phyloP scores from a whole-genome alignment of 345 rosid species.

The Aquilaria malaccensis region DNA sequence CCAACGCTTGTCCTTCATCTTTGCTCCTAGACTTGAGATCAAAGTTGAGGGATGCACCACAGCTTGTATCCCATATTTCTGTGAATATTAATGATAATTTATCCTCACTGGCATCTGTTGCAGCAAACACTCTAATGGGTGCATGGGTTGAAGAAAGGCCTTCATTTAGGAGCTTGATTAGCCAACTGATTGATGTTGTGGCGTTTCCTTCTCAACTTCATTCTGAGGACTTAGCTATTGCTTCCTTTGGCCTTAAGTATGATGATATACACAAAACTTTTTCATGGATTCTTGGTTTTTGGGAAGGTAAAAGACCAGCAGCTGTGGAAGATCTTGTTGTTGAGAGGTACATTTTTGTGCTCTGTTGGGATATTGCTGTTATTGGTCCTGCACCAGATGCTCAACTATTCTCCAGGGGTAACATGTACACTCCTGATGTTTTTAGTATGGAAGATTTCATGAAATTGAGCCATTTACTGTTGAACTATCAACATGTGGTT shows the following conservation, averaged over 20 bases:
- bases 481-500: slow-evolving; percentile 32
- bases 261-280: slow-evolving; percentile 44
- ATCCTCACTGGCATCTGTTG: slow-evolving; percentile 62
- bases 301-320: slow-evolving; percentile 70
- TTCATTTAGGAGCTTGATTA: slow-evolving; percentile 34
- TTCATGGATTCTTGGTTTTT: slow-evolving; percentile 57
- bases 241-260: slow-evolving; percentile 42
- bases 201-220: slow-evolving; percentile 48
- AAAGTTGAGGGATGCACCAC: slow-evolving; percentile 69
- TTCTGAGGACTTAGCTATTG: slow-evolving; percentile 41
- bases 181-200: slow-evolving; percentile 65
- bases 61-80: slow-evolving; percentile 31
- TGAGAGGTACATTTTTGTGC: slow-evolving; percentile 82
- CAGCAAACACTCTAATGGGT: slow-evolving; percentile 42
- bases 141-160: slow-evolving; percentile 59
- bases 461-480: slow-evolving; percentile 49
- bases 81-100: slow-evolving; percentile 39
- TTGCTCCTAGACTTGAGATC: slow-evolving; percentile 62
- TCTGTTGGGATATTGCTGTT: slow-evolving; percentile 73
- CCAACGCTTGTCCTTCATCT: slow-evolving; percentile 59
- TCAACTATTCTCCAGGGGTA: slow-evolving; percentile 34
- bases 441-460: slow-evolving; percentile 41
- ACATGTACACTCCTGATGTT: slow-evolving; percentile 34
- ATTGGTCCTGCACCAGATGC: slow-evolving; percentile 24
- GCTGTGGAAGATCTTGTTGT: slow-evolving; percentile 71